Evolutionary conservation across 345 rosid genomes (phyloP).

Genomic region (Geranium rotundifolium): DNA sequence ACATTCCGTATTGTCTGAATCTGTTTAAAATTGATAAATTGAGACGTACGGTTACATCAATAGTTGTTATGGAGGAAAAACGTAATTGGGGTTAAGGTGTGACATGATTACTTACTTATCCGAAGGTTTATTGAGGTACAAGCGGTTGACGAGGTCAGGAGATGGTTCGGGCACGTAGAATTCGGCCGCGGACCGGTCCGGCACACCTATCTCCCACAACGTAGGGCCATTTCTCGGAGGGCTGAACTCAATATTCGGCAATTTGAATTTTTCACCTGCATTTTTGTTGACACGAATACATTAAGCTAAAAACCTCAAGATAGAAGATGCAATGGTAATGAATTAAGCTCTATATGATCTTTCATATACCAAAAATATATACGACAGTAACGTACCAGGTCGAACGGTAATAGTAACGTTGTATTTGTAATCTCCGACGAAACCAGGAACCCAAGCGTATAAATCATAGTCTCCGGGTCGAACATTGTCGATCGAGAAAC

Average conservation of each 20-base stretch:
- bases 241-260: constrained; percentile 16
- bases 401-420: constrained; percentile 7
- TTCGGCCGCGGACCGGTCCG: constrained; percentile 30
- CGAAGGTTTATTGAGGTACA: constrained; percentile 5
- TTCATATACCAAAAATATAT: too few relatives aligned
- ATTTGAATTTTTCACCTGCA: constrained; percentile 14
- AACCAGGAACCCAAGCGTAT: constrained; percentile 31
- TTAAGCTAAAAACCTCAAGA: not conserved
- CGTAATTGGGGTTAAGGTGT: too few relatives aligned
- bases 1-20: constrained; percentile 33
- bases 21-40: constrained; percentile 7
- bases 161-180: constrained; percentile 25
- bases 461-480: constrained; percentile 21
- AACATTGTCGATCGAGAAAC: constrained; percentile 22
- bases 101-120: constrained; percentile 6
- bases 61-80: too few relatives aligned
- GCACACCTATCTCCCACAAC: constrained; percentile 35
- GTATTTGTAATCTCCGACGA: constrained; percentile 27
- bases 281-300: not conserved
- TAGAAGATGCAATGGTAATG: not conserved
- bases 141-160: constrained; percentile 15
- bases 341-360: too few relatives aligned
- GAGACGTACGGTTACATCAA: too few relatives aligned
- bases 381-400: constrained; percentile 22
- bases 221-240: constrained; percentile 41